These are phyloP conservation scores for Nicotiana benthamiana DNA, from an alignment of 257 asterid species.

Conservation along the genomic window DNA sequence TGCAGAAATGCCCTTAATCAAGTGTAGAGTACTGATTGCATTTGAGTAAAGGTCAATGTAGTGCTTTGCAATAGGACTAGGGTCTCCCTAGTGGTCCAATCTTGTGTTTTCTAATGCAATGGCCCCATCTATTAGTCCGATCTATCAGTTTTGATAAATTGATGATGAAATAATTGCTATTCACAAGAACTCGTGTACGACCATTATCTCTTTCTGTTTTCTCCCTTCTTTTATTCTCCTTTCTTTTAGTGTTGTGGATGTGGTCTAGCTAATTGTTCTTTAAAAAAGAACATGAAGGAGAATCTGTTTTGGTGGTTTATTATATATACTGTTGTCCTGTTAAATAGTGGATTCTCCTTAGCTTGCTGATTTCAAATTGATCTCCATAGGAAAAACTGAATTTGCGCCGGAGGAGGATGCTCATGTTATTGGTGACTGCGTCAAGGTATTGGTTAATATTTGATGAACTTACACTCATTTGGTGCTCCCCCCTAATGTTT, in stretches of 20 bases:
- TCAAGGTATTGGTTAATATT: conserved; percentile 49
- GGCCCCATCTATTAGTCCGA: not conserved
- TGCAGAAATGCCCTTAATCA: not conserved
- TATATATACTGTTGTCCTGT: not conserved
- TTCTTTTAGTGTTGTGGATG: conserved; percentile 1
- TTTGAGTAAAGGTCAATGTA: not conserved
- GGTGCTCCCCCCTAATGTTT: not conserved
- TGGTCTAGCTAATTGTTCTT: not conserved
- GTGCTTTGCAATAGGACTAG: not conserved
- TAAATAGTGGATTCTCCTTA: not conserved
- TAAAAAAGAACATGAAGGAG: not conserved
- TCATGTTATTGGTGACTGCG: conserved; percentile 85
- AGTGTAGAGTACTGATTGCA: not conserved
- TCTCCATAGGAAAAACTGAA: conserved; percentile 57
- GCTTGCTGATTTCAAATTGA: not conserved
- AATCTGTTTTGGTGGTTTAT: not conserved
- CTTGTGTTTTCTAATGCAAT: not conserved
- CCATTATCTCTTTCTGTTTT: not conserved
- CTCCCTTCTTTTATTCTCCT: not conserved
- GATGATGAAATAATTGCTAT: not conserved
- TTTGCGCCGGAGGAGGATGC: conserved; percentile 80
- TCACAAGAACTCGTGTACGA: not conserved
- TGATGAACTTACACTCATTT: conserved; percentile 2
- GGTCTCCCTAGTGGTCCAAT: not conserved
- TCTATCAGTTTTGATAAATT: not conserved